Conservation (phyloP, 2,329 filamentous ascomycete species). For the Ceratocystis variospora region DNA sequence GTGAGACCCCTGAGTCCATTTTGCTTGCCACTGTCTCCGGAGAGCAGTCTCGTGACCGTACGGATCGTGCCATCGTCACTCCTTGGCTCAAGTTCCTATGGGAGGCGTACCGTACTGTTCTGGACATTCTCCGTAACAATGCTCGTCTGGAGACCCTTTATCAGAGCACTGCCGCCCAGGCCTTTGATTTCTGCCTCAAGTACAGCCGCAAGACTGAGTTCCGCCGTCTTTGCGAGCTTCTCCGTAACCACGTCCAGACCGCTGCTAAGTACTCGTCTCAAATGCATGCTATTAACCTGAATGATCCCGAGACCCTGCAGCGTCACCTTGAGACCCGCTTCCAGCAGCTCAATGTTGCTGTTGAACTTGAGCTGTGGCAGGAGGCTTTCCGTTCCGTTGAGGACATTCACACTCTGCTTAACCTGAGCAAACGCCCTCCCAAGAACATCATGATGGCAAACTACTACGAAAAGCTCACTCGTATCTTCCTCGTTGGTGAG, state of each 20-base stretch:
- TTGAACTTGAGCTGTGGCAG: conserved; percentile 96
- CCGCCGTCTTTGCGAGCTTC: conserved; percentile 90
- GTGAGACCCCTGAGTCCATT: conserved; percentile 95
- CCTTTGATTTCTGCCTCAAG: conserved; percentile 97
- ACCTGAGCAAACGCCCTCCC: conserved; percentile 89
- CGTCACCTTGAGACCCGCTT: conserved; percentile 96
- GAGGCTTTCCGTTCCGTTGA: conserved; percentile 98
- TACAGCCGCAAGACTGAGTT: conserved; percentile 99
- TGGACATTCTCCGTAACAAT: conserved; percentile 99
- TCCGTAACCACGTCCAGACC: conserved; percentile 97
- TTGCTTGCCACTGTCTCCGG: conserved; percentile 94
- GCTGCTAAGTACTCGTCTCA: conserved; percentile 97
- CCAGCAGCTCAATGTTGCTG: conserved; percentile 94
- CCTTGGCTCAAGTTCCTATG: conserved; percentile 99
- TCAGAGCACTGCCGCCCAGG: conserved; percentile 93
- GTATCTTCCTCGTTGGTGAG: conserved; percentile 97
- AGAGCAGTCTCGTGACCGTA: conserved; percentile 93
- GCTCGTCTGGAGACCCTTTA: conserved; percentile 94
- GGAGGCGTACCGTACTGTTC: conserved; percentile 96
- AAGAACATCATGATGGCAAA: conserved; percentile 99
- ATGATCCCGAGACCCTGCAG: conserved; percentile 92
- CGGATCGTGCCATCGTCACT: conserved; percentile 93
- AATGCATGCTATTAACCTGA: conserved; percentile 99
- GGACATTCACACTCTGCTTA: conserved; percentile 95
- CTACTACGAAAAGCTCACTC: conserved; percentile 98